Evolutionary conservation across 148 eudicot species (phyloP).

Genomic region (Heliosperma pusillum): DNA sequence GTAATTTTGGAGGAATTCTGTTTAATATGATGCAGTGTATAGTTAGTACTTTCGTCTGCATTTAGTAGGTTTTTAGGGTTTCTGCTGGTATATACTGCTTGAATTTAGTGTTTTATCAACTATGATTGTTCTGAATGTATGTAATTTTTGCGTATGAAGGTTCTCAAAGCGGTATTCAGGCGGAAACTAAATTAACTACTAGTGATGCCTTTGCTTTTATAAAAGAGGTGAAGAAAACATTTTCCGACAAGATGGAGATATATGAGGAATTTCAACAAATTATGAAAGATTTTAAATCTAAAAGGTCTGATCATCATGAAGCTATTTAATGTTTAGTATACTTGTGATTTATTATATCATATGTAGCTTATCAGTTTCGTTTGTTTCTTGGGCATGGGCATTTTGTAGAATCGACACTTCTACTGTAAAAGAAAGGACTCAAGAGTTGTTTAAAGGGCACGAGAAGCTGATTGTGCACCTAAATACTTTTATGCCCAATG

Average conservation of each 20-base stretch:
- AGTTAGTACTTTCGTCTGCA: background rate
- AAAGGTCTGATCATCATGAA: conserved; percentile 42
- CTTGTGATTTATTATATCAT: background rate
- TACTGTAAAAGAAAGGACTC: conserved; percentile 81
- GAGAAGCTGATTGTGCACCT: conserved; percentile 72
- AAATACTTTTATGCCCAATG: conserved; percentile 92
- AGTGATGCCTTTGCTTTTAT: conserved; percentile 81
- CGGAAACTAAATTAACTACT: conserved; percentile 49
- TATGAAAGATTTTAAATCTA: conserved; percentile 93
- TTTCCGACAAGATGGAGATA: conserved; percentile 76
- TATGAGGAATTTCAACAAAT: conserved; percentile 90
- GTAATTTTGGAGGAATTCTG: background rate
- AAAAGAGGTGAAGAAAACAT: conserved; percentile 86
- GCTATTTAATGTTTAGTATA: background rate
- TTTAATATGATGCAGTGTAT: too few relatives aligned
- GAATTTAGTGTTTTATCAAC: background rate
- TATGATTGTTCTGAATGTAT: background rate
- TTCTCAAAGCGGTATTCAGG: conserved; percentile 34
- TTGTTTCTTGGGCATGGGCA: conserved; percentile 5
- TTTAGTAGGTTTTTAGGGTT: too few relatives aligned
- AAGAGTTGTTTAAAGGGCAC: conserved; percentile 90
- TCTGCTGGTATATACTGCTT: background rate
- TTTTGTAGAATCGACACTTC: conserved; percentile 69
- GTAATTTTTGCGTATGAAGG: conserved; percentile 36
- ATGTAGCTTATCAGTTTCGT: conserved; percentile 11